phyloP scores from a whole-genome alignment of 2,329 filamentous ascomycete species.

The Colletotrichum sp. region DNA sequence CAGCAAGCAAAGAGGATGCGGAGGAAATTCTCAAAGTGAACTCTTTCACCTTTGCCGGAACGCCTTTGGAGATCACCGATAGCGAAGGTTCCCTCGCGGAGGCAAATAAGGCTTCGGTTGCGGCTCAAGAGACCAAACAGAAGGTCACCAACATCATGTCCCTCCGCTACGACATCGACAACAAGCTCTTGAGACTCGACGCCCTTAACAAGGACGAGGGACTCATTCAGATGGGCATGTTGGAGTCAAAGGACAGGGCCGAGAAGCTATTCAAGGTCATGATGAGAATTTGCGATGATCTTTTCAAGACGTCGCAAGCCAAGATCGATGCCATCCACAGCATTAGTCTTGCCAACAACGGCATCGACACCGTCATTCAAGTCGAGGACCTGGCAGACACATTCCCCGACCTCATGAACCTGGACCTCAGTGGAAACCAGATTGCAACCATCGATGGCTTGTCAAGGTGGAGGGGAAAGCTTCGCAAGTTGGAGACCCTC shows the following conservation, averaged over 20 bases:
- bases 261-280: conserved; percentile 91
- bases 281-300: conserved; percentile 82
- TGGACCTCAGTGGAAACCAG: conserved; percentile 87
- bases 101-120: conserved; percentile 51
- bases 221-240: conserved; percentile 76
- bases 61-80: conserved; percentile 60
- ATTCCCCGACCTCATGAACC: conserved; percentile 84
- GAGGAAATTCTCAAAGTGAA: conserved; percentile 71
- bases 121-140: conserved; percentile 66
- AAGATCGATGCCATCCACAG: conserved; percentile 82
- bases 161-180: conserved; percentile 72
- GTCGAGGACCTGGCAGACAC: conserved; percentile 79
- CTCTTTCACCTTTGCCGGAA: conserved; percentile 71
- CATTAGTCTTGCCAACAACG: conserved; percentile 82
- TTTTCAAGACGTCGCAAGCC: conserved; percentile 74
- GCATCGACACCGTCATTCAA: conserved; percentile 72
- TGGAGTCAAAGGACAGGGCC: conserved; percentile 71
- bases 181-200: conserved; percentile 85
- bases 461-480: conserved; percentile 78
- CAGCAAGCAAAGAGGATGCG: conserved; percentile 67
- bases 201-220: conserved; percentile 74
- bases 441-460: conserved; percentile 72
- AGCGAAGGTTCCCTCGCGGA: conserved; percentile 47
- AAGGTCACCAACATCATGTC: conserved; percentile 75
- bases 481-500: conserved; percentile 80